Base-by-base conservation (phyloP, 768 basidiomycete genomes). In the Boletus reticulatus region DNA sequence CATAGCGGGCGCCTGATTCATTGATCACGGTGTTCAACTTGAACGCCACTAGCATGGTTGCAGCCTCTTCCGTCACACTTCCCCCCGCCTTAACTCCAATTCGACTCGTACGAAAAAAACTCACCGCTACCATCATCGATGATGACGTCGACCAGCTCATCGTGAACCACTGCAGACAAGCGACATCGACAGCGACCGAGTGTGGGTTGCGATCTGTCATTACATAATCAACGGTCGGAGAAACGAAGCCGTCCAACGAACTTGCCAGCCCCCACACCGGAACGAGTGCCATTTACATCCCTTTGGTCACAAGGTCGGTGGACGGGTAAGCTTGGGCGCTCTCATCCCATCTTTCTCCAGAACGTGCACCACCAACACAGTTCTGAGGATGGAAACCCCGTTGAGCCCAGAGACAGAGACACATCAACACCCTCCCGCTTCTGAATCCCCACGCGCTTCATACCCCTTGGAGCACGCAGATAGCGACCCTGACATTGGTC, bases 321-420 rank as follows among this genome's bases (percentile, higher is more conserved):
- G 34, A 13, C 34, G 34, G 13, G 13, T 14, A 2, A 9, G 9
- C 8, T 14, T 14, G 14, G 14, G 34, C 34, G 34, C 34, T 47
- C 42, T 48, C 7, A 13, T 22, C 4, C 43, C 10, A 31, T 14
- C 5, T 36, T 9, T 12, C 51, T 43, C 41, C 50, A 52, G 50
- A 43, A 50, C 62, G 43, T 55, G 34, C 39, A n/a, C 34, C n/a
- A 19, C 27, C 24, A 29, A 24, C 41, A n/a, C 56, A 12, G 46
- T 36, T 46, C 43, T 32, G 50, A 17, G 48, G 5, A 32, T 64
- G 6, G 78, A 78, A 0, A 71, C 62, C 3, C 82, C 77, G 0
- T 82, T 85, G 2, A 82, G 62, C 1, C 76, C 60, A 84, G 87
- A 2, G 84, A 80, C 0, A 72, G 87, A 2, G 84, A 80, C 0